A percentile compares a stretch with the other conserved stretches of the same genome.
Evolutionary conservation across 73 alveolate species (phyloP).

Genomic region (Tetrahymena malaccensis): DNA sequence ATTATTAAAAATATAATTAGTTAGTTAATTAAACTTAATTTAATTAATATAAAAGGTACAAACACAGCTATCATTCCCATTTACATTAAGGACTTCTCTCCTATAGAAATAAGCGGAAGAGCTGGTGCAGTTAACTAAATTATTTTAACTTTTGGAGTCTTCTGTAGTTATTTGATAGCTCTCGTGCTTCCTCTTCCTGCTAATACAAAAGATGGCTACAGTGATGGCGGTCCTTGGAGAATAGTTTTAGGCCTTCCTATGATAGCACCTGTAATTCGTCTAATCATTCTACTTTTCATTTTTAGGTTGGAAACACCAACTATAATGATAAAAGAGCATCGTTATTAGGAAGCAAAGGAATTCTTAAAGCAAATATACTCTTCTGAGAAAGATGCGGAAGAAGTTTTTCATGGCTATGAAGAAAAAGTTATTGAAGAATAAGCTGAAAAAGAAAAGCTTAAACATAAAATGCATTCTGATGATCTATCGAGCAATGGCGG

Average conservation of each 20-base stretch:
- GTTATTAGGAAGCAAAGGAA: background rate
- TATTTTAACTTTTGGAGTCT: background rate
- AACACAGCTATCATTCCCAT: background rate
- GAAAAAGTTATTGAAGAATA: background rate
- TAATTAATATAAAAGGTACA: background rate
- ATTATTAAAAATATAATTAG: no score
- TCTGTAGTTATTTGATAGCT: background rate
- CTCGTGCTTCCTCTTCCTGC: background rate
- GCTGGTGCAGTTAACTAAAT: background rate
- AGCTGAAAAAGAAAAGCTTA: background rate
- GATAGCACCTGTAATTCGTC: background rate
- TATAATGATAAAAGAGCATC: background rate
- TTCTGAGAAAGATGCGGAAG: background rate
- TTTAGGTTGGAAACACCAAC: background rate
- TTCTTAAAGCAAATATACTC: background rate
- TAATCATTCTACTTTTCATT: background rate
- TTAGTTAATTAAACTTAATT: background rate
- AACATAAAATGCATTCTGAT: background rate
- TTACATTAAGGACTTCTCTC: background rate
- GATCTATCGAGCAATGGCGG: background rate
- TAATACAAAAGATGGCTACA: background rate
- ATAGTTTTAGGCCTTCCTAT: background rate
- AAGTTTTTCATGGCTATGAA: background rate
- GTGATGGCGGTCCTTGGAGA: background rate
- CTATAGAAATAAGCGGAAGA: background rate